Conservation (phyloP, 768 basidiomycete species). For the Pholiota molesta region DNA sequence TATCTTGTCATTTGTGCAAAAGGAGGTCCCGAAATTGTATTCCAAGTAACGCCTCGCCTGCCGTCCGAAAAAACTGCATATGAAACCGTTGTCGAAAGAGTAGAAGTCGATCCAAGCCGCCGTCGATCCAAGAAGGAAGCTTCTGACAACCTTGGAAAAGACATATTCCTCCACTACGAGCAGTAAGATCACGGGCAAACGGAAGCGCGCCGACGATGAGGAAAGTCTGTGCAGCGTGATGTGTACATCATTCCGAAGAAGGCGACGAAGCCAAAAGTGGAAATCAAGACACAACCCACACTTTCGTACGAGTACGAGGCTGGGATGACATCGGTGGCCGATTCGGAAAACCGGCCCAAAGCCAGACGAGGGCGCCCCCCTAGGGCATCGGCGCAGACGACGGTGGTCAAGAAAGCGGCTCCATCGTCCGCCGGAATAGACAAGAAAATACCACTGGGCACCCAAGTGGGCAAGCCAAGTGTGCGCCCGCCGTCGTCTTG, state of each 20-base stretch:
- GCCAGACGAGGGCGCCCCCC: neutral
- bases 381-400: neutral
- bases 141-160: neutral
- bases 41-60: neutral
- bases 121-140: neutral
- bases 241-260: neutral
- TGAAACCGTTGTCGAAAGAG: neutral
- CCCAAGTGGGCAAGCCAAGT: neutral
- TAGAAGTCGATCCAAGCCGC: neutral
- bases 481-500: neutral
- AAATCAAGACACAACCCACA: neutral
- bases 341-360: neutral
- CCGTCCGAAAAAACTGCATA: neutral
- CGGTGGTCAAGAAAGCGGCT: neutral
- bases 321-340: neutral
- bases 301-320: neutral
- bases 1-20: slow-evolving; percentile 20
- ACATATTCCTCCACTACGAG: neutral
- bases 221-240: neutral
- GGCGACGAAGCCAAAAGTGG: slow-evolving; percentile 2
- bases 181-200: neutral
- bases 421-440: neutral
- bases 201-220: slow-evolving; percentile 5
- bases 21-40: slow-evolving; percentile 17
- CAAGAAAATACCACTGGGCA: neutral